A percentile compares a stretch with the other conserved stretches of the same genome.
Conservation (phyloP, 1,139 yeast species). For the Candida sanyaensis region DNA sequence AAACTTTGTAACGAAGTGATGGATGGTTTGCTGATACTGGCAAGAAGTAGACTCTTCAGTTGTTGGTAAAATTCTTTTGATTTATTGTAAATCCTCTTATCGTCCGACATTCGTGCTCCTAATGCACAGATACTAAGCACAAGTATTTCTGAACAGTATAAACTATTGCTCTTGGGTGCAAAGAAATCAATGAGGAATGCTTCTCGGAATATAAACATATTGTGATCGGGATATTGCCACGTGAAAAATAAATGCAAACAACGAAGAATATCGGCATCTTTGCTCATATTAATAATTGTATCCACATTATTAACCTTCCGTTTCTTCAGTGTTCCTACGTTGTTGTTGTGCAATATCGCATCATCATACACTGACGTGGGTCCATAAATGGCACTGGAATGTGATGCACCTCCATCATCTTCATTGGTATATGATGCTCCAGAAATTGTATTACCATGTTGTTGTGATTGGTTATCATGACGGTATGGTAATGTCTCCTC, state of each 20-base stretch:
- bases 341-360: conserved; percentile 26
- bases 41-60: conserved; percentile 45
- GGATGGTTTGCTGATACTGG: conserved; percentile 40
- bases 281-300: conserved; percentile 23
- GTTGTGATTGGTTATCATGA: not conserved
- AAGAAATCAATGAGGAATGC: conserved; percentile 62
- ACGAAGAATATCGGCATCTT: conserved; percentile 45
- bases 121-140: conserved; percentile 58
- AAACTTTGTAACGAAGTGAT: conserved; percentile 52
- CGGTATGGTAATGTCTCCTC: not conserved
- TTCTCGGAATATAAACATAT: conserved; percentile 63
- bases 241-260: conserved; percentile 59
- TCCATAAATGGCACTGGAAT: conserved; percentile 42
- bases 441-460: not conserved
- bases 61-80: conserved; percentile 46
- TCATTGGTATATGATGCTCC: conserved; percentile 8
- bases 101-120: conserved; percentile 53
- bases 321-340: conserved; percentile 20
- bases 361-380: conserved; percentile 53
- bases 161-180: conserved; percentile 46
- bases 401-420: conserved; percentile 19
- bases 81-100: conserved; percentile 37
- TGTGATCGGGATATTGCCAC: conserved; percentile 68
- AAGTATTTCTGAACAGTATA: conserved; percentile 54
- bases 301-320: conserved; percentile 17